These are phyloP conservation scores for Elaeis oleifera DNA, from an alignment of 202 grass and related monocot species.

Conservation along the genomic window DNA sequence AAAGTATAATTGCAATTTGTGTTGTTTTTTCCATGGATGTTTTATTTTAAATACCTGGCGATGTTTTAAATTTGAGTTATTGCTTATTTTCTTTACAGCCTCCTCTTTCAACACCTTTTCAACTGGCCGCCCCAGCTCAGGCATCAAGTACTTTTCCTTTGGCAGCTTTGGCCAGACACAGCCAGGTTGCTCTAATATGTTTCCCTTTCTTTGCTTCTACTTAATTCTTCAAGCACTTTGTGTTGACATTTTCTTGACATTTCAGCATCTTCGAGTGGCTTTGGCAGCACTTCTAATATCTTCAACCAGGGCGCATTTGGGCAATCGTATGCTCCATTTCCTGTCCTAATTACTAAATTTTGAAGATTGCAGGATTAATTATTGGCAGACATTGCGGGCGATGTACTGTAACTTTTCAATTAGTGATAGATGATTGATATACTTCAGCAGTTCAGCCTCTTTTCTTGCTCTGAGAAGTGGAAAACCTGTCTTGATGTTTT, in stretches of 20 bases:
- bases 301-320: slow-evolving; percentile 31
- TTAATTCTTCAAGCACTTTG: neutral
- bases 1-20: too few relatives aligned
- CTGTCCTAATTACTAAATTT: slow-evolving; percentile 2
- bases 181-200: slow-evolving; percentile 27
- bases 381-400: too few relatives aligned
- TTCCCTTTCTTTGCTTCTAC: slow-evolving; percentile 9
- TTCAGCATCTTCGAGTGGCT: slow-evolving; percentile 36
- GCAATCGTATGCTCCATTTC: slow-evolving; percentile 40
- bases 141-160: slow-evolving; percentile 31
- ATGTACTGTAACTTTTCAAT: too few relatives aligned
- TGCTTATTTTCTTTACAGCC: slow-evolving; percentile 12
- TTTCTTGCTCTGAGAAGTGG: too few relatives aligned
- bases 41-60: too few relatives aligned
- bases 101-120: slow-evolving; percentile 22
- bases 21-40: too few relatives aligned
- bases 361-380: too few relatives aligned
- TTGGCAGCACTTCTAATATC: slow-evolving; percentile 29
- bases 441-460: too few relatives aligned
- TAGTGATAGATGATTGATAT: too few relatives aligned
- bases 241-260: slow-evolving; percentile 8
- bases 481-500: too few relatives aligned
- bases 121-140: slow-evolving; percentile 14
- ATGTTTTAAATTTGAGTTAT: slow-evolving; percentile 1
- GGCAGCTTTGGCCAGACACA: slow-evolving; percentile 16